phyloP scores from a whole-genome alignment of 345 rosid genomes.

The Excoecaria agallocha region DNA sequence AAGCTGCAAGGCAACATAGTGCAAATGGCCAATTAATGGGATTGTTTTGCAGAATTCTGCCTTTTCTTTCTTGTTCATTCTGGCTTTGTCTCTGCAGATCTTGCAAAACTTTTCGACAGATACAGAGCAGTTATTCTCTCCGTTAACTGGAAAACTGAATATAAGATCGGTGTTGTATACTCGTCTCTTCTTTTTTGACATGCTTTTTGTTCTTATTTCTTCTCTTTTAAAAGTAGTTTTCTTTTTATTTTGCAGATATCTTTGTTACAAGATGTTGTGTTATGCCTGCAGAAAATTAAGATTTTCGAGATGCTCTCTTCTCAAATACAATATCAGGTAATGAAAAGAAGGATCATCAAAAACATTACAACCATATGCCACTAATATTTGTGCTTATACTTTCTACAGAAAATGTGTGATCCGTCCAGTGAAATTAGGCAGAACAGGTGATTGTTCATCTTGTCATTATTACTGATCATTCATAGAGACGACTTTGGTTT shows the following conservation, averaged over 20 bases:
- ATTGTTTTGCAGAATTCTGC: neutral
- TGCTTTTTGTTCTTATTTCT: neutral
- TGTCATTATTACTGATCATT: slow-evolving; percentile 6
- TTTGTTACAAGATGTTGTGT: slow-evolving; percentile 53
- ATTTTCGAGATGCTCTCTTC: slow-evolving; percentile 49
- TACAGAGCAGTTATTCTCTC: slow-evolving; percentile 46
- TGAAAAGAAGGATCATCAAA: slow-evolving; percentile 11
- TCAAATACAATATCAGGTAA: slow-evolving; percentile 68
- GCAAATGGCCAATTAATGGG: neutral
- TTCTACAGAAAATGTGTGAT: slow-evolving; percentile 40
- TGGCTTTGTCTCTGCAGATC: slow-evolving; percentile 50
- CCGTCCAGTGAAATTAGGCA: slow-evolving; percentile 32
- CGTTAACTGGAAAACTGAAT: slow-evolving; percentile 48
- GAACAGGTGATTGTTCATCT: slow-evolving; percentile 47
- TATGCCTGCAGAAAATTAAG: slow-evolving; percentile 52
- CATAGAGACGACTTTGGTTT: slow-evolving; percentile 9
- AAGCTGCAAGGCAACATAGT: too few species aligned
- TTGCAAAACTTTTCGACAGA: slow-evolving; percentile 48
- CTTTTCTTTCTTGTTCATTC: slow-evolving; percentile 15
- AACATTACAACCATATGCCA: slow-evolving; percentile 7
- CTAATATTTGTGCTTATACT: slow-evolving; percentile 8
- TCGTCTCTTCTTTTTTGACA: slow-evolving; percentile 8
- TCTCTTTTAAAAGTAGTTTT: neutral
- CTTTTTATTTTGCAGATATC: slow-evolving; percentile 42
- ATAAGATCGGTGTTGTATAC: slow-evolving; percentile 43